Base-by-base conservation (phyloP, 1,139 yeast genomes). In the Sugiyamaella castrensis region DNA sequence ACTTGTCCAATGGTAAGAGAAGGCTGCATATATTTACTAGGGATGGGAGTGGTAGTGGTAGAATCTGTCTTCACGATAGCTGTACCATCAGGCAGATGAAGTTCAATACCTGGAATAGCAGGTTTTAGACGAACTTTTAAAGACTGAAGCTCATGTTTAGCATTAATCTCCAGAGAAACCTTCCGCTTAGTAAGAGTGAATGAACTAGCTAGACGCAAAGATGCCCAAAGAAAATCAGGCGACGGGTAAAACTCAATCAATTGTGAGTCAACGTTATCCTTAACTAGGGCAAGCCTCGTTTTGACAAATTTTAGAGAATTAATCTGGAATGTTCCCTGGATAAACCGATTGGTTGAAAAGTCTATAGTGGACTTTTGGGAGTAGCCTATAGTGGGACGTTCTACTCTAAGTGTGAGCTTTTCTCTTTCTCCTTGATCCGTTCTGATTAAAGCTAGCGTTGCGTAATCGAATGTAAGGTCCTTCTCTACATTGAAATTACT, bases 311-410 rank as follows among this genome's bases (percentile, higher is more conserved):
- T 53, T 9, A 67, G 43, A 4, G 56, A 50, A 1, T 59, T 50
- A 10, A 64, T 40, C 10, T 53, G 53, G 52, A 66, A 66, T 1
- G 53, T 40, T 3, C 70, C 71, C 24, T 54, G 54, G n/a, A 55
- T 44, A 34, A 60, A 54, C 19, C 52, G 53, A 27, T 54, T 47
- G 1, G 66, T 57, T 35, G 54, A 57, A 37, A 65, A 60, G 9
- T 49, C 34, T 8, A 57, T 34, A 1, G 36, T 30, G 2, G 52
- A 44, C n/a, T 40, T 35, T 7, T 40, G 45, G 7, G 43, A 41
- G 9, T 27, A 32, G 2, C 32, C 27, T 10, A 55, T 29, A 5
- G 37, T 11, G 8, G 51, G 53, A 12, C 32, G 34, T 3, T 47
- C 50, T 9, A 45, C 41, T 11, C 46, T 32, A 19, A 55, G 43